Evolutionary conservation across 2,329 filamentous ascomycete species (phyloP), one percentile per base, ranked within the genome.

Genomic region (Juglanconis sp.): DNA sequence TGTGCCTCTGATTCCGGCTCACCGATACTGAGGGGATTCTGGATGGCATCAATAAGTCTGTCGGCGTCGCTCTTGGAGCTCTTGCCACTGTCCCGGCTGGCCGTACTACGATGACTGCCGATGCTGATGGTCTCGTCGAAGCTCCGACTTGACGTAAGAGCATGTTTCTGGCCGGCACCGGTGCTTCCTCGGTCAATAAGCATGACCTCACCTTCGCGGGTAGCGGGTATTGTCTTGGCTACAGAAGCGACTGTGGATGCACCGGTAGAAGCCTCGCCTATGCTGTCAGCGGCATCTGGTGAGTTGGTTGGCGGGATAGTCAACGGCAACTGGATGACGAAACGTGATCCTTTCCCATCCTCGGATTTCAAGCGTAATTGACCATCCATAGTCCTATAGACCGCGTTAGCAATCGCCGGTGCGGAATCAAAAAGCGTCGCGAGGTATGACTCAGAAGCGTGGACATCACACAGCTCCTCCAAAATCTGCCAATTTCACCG

Each of bases 341-440:
- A 96, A 56, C 90, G 83, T 17, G 92, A 93, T 0, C 93, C 92
- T 67, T 88, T 90, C 2, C 89, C 89, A 69, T 89, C 83, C 68
- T 95, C 91, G 0, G 92, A 96, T 68, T 92, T 94, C 1, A 96
- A 76, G 1, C 91, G 86, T 35, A 96, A 74, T 68, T 96, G 92
- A 0, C 92, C 93, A 61, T 94, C 88, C 90, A 96, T 95, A 68
- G 92, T 96, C n/a, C 55, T 57, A 24, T 46, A 3, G 10, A 51
- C 6, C 8, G 17, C 15, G 8, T 56, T n/a, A 56, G 53, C 11
- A 5, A 38, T 40, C 4, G 17, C 11, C 34, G 11, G 9, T 4
- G 4, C 11, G 5, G 10, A 13, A 48, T 15, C 7, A 11, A 9
- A 11, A 30, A 31, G 7, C n/a, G 36, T 13, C 24, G 53, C 31